These are phyloP conservation scores for Ceratocystis cacaofunesta DNA, from an alignment of 2,329 filamentous ascomycete species.

Conservation along the genomic window DNA sequence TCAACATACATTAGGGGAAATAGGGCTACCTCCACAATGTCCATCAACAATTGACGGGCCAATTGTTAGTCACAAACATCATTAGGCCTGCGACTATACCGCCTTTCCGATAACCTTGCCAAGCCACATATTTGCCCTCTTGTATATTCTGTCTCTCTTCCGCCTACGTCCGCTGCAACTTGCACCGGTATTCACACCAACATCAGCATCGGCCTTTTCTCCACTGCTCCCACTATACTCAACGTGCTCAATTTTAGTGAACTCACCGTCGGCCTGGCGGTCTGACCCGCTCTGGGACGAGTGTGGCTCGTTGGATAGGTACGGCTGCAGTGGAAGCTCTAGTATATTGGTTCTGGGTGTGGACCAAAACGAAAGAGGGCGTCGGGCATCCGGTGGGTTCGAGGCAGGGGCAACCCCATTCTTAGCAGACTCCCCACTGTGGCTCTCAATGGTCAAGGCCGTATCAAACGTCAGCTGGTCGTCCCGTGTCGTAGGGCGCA, in stretches of 20 bases:
- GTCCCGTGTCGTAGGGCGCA: slow-evolving; percentile 14
- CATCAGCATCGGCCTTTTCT: background rate
- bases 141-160: background rate
- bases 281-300: background rate
- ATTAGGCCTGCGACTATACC: background rate
- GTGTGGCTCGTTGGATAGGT: background rate
- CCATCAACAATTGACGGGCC: background rate
- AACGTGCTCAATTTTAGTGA: background rate
- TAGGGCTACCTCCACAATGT: background rate
- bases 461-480: slow-evolving; percentile 16
- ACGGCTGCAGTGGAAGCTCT: background rate
- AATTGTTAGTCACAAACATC: background rate
- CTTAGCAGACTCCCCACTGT: background rate
- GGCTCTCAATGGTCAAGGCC: slow-evolving; percentile 12
- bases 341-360: background rate
- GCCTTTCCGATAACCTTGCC: background rate
- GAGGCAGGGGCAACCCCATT: background rate
- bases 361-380: background rate
- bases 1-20: slow-evolving; percentile 1
- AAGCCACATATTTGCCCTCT: background rate
- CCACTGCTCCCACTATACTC: background rate
- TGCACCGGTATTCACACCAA: background rate
- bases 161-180: background rate
- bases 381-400: background rate
- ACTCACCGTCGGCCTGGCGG: background rate